Conservation (phyloP, 257 asterid species). For the Scutellaria baicalensis region DNA sequence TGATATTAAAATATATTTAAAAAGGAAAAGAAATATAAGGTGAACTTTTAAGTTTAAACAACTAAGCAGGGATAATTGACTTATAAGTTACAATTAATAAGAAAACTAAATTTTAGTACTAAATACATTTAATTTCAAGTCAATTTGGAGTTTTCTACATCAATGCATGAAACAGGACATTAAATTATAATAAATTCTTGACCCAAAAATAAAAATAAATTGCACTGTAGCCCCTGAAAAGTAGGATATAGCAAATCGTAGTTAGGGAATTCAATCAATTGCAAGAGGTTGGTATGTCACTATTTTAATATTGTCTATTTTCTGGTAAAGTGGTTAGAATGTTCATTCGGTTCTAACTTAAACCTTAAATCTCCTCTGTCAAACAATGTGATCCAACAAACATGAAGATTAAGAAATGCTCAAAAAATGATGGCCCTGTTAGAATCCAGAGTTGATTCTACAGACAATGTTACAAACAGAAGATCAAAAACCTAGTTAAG, state of each 20-base stretch:
- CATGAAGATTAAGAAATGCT: not conserved
- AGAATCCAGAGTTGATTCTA: not conserved
- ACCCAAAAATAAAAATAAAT: not conserved
- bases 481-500: not conserved
- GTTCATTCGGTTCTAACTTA: not conserved
- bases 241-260: not conserved
- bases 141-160: not conserved
- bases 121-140: no score
- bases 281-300: not conserved
- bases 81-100: no score
- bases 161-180: not conserved
- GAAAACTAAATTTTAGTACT: no score
- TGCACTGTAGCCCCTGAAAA: not conserved
- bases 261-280: not conserved
- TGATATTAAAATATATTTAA: no score
- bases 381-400: not conserved
- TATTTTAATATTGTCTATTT: not conserved
- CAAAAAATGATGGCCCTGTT: not conserved
- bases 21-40: no score
- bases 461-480: not conserved
- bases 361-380: not conserved
- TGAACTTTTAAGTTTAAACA: no score
- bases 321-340: conserved; percentile 10
- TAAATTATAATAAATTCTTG: not conserved
- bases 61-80: no score